phyloP scores from a whole-genome alignment of 139 green algal genomes.

The Chlorella sp. region DNA sequence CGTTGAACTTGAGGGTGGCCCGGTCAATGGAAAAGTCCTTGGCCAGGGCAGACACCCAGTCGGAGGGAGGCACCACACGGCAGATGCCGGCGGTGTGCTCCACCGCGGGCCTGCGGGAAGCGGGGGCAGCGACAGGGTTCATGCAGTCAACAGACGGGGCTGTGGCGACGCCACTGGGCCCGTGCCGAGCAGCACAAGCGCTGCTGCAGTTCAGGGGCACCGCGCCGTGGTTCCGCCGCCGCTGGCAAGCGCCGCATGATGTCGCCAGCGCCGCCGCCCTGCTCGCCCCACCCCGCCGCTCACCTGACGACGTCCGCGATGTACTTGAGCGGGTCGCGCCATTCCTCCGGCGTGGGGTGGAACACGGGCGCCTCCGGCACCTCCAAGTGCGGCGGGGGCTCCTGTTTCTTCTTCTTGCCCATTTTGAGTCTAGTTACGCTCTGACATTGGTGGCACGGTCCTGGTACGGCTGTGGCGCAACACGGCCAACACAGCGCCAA shows the following conservation, averaged over 20 bases:
- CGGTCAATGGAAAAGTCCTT: slow-evolving; percentile 72
- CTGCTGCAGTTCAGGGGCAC: background rate
- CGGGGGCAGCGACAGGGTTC: background rate
- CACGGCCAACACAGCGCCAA: too few relatives aligned
- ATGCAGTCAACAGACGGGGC: too few relatives aligned
- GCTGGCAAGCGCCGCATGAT: too few relatives aligned
- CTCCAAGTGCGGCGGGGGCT: slow-evolving; percentile 14
- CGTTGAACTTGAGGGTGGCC: slow-evolving; percentile 69
- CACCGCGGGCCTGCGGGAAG: slow-evolving; percentile 16
- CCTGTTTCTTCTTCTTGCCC: slow-evolving; percentile 16
- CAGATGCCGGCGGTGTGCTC: slow-evolving; percentile 34
- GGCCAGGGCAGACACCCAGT: slow-evolving; percentile 58
- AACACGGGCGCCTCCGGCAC: slow-evolving; percentile 69
- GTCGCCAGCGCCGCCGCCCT: too few relatives aligned
- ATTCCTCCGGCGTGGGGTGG: slow-evolving; percentile 76
- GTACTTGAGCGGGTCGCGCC: slow-evolving; percentile 73
- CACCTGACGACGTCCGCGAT: slow-evolving; percentile 66
- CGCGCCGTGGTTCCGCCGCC: too few relatives aligned
- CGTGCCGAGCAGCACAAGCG: background rate
- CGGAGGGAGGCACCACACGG: slow-evolving; percentile 73
- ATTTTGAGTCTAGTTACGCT: background rate
- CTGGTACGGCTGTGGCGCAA: background rate
- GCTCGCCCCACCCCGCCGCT: background rate
- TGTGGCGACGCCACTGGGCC: background rate
- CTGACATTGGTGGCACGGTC: background rate